Conservation (phyloP, 768 basidiomycete genomes). For the Dictyophora rubrovolvata region DNA sequence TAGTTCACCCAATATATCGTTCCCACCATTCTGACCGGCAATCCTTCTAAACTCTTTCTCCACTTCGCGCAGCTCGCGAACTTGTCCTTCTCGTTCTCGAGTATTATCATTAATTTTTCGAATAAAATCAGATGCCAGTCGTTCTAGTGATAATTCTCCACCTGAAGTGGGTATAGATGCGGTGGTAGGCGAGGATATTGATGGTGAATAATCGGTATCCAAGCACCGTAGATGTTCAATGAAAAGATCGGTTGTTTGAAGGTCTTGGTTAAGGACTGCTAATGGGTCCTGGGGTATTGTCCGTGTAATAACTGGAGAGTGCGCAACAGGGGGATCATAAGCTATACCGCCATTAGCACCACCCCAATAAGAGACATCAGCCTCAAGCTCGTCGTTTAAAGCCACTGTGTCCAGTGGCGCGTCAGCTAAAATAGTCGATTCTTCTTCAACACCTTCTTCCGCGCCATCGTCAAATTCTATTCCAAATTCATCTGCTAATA, state of each 20-base stretch:
- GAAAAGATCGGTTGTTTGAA: conserved; percentile 71
- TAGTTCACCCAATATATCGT: conserved; percentile 57
- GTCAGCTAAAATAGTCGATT: conserved; percentile 9
- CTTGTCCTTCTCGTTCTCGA: conserved; percentile 70
- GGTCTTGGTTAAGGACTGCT: conserved; percentile 59
- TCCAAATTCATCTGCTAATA: conserved; percentile 81
- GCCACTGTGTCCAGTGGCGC: neutral
- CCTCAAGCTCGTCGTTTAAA: conserved; percentile 2
- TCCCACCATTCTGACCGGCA: conserved; percentile 66
- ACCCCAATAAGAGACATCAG: neutral
- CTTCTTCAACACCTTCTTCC: conserved; percentile 59
- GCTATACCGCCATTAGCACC: conserved; percentile 19
- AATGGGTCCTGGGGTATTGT: conserved; percentile 45
- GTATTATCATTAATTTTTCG: conserved; percentile 65
- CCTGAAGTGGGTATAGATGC: conserved; percentile 21
- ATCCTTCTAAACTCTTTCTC: conserved; percentile 76
- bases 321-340: conserved; percentile 24
- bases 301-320: conserved; percentile 26
- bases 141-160: conserved; percentile 39
- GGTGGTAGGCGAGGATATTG: conserved; percentile 23
- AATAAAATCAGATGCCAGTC: conserved; percentile 65
- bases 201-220: conserved; percentile 40
- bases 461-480: conserved; percentile 76
- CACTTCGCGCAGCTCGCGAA: conserved; percentile 65
- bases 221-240: conserved; percentile 60